A percentile compares a stretch with the other conserved stretches of the same genome.
phyloP scores from a whole-genome alignment of 2,329 filamentous ascomycete genomes.

The Zasmidium citrigriseum region DNA sequence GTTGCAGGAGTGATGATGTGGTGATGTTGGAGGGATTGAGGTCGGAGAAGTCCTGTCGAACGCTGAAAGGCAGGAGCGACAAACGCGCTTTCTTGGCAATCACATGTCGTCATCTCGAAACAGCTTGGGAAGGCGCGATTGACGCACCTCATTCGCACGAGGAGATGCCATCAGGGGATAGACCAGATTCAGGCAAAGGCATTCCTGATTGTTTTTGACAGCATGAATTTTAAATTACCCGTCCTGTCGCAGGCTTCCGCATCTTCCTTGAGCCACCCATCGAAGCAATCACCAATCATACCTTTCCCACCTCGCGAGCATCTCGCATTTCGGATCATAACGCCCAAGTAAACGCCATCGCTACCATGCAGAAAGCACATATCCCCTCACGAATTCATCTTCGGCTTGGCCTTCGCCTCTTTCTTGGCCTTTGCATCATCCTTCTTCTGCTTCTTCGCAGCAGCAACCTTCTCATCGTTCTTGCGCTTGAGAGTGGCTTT shows the following conservation, averaged over 20 bases:
- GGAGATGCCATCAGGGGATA: too few species aligned
- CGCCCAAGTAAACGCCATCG: conserved; percentile 24
- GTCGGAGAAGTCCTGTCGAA: too few species aligned
- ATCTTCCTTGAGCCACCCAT: background rate
- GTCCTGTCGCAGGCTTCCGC: too few species aligned
- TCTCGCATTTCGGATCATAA: conserved; percentile 3
- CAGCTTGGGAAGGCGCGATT: background rate
- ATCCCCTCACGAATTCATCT: conserved; percentile 35
- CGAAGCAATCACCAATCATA: background rate
- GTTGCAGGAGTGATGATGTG: too few species aligned
- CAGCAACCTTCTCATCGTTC: conserved; percentile 85
- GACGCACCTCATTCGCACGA: too few species aligned
- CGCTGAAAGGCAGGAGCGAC: too few species aligned
- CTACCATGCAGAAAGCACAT: conserved; percentile 10
- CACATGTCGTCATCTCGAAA: background rate
- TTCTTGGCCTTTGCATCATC: conserved; percentile 95
- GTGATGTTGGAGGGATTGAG: too few species aligned
- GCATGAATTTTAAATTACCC: too few species aligned
- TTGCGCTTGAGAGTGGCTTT: conserved; percentile 87
- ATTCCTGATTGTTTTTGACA: too few species aligned
- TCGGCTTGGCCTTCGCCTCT: conserved; percentile 80
- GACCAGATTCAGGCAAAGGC: too few species aligned
- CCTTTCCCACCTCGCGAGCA: background rate
- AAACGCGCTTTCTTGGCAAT: background rate
- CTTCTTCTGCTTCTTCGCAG: conserved; percentile 94